A percentile compares a stretch with the other conserved stretches of the same genome.
These are phyloP conservation scores for Craterostigma plantagineum DNA, from an alignment of 257 asterid species.

Conservation along the genomic window DNA sequence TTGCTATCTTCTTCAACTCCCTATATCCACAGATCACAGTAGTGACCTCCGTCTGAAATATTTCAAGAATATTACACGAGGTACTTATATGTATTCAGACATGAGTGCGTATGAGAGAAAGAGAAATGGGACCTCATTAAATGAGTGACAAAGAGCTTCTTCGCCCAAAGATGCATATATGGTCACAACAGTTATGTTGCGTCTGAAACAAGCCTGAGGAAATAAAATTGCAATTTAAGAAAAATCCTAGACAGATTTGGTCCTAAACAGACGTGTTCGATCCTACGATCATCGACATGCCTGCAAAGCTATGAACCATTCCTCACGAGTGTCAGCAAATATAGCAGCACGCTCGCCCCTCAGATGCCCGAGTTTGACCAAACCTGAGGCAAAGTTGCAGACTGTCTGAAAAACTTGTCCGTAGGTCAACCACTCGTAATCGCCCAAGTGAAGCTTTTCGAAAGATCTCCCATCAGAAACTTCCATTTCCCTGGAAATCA, in stretches of 20 bases:
- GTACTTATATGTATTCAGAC: neutral
- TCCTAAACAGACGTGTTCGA: no score
- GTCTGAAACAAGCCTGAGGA: constrained; percentile 88
- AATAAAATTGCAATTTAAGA: constrained; percentile 11
- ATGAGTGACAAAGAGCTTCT: constrained; percentile 89
- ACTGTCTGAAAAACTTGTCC: constrained; percentile 66
- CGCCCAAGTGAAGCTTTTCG: constrained; percentile 95
- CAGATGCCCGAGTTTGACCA: constrained; percentile 72
- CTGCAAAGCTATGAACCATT: constrained; percentile 96
- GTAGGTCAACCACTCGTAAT: constrained; percentile 77
- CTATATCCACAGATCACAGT: constrained; percentile 85
- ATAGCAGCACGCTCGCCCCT: constrained; percentile 85
- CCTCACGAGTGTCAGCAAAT: constrained; percentile 90
- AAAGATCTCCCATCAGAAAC: constrained; percentile 65
- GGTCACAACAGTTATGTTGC: constrained; percentile 85
- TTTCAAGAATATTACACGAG: neutral
- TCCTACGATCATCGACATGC: constrained; percentile 16
- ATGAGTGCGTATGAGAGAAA: constrained; percentile 3
- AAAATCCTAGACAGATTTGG: no score
- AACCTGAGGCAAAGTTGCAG: constrained; percentile 75
- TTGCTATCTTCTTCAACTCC: constrained; percentile 74
- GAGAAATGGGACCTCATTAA: constrained; percentile 64
- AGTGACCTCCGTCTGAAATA: constrained; percentile 88
- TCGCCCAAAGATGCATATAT: constrained; percentile 94
- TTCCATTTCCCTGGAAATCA: constrained; percentile 58